Conservation (phyloP, 257 asterid species). For the Solanum etuberosum region DNA sequence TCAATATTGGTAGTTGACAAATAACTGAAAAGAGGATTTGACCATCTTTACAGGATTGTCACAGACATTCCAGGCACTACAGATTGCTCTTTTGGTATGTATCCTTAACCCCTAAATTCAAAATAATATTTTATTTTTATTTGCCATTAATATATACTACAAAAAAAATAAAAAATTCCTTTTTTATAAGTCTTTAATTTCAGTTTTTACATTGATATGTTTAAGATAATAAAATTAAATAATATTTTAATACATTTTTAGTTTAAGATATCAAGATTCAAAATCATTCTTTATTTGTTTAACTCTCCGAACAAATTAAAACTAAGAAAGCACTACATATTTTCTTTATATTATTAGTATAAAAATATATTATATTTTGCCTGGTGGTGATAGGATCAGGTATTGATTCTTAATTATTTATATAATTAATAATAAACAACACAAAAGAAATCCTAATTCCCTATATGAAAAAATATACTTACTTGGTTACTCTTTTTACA, state of each 20-base stretch:
- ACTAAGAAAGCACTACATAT: neutral
- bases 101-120: neutral
- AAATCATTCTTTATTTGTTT: neutral
- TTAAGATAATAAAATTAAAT: neutral
- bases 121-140: neutral
- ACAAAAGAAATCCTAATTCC: neutral
- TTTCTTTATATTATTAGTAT: neutral
- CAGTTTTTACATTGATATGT: neutral
- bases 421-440: too few species aligned
- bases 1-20: neutral
- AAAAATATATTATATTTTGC: neutral
- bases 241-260: neutral
- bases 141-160: neutral
- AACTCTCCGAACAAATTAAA: neutral
- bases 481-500: neutral
- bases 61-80: slow-evolving; percentile 94
- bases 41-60: slow-evolving; percentile 51
- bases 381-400: neutral
- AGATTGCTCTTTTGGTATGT: slow-evolving; percentile 71
- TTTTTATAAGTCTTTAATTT: neutral
- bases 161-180: too few species aligned
- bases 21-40: neutral
- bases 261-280: neutral
- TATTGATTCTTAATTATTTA: neutral
- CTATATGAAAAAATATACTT: neutral